Percentiles rank a stretch among this genome's conserved stretches.
These are phyloP conservation scores for Eremochloa ophiuroides DNA, from an alignment of 176 grass and related monocot species.

Conservation along the genomic window DNA sequence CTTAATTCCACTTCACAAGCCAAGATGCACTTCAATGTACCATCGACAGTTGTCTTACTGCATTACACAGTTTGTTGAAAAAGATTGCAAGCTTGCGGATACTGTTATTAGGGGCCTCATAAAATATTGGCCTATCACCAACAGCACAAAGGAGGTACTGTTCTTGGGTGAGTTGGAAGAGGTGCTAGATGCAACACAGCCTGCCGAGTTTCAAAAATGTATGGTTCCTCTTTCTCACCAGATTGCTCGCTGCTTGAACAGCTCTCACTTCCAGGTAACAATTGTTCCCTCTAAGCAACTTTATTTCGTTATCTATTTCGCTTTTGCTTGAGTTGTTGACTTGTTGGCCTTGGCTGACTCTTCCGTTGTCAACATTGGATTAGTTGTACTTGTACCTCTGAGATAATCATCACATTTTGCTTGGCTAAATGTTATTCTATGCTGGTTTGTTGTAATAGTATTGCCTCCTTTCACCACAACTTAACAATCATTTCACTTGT, in stretches of 20 bases:
- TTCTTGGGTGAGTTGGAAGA: slow-evolving; percentile 45
- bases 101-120: slow-evolving; percentile 50
- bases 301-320: neutral
- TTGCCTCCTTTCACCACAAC: neutral
- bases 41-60: slow-evolving; percentile 46
- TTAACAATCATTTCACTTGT: neutral
- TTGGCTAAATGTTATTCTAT: neutral
- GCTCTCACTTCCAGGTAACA: slow-evolving; percentile 50
- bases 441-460: neutral
- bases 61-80: slow-evolving; percentile 56
- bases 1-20: slow-evolving; percentile 56
- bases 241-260: slow-evolving; percentile 42
- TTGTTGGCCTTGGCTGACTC: neutral
- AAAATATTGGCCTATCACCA: slow-evolving; percentile 61
- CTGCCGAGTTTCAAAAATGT: slow-evolving; percentile 34
- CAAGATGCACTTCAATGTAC: slow-evolving; percentile 30
- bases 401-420: neutral
- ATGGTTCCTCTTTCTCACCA: slow-evolving; percentile 54
- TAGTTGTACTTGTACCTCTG: neutral
- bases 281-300: neutral
- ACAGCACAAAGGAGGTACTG: slow-evolving; percentile 44
- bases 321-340: neutral
- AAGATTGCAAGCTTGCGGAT: slow-evolving; percentile 54
- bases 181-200: slow-evolving; percentile 35
- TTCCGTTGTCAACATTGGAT: neutral